Base-by-base conservation (phyloP, 441 rosid genomes). In the Cnidoscolus chayamansa region DNA sequence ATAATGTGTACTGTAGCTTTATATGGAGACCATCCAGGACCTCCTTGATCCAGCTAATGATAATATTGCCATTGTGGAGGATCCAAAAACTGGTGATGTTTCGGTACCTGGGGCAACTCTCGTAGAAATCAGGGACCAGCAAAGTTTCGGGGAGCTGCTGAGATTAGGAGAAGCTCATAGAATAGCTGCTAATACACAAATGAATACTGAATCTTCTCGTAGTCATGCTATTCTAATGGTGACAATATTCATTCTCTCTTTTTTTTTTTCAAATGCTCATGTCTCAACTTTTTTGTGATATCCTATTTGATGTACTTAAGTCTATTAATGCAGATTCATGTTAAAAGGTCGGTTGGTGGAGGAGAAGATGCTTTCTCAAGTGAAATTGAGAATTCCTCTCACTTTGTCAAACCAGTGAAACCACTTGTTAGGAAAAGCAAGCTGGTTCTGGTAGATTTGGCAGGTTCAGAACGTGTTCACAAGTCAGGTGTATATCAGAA, bases 211-310 rank as follows among this genome's bases (percentile, higher is more conserved):
- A 85, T 95, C 98, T 74, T 95, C 99, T 37, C 91, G 99, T 67
- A 95, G 99, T 79, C 99, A 95, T 85, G 98, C 99, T 49, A 86
- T 95, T 85, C 85, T 95, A 43, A 93, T 95, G 97, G 99, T 93
- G 83, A 84, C 53, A 67, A 53, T 20, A 25, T 63, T 73, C 68
- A 20, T 13, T 64, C 74, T 58, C 37, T 55, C 63, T 47, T 25
- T 25, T 25, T 25, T 25, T 73, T 74, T 67, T 49, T 6, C 37
- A 45, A 25, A 40, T 65, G 43, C 48, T 13, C 53, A 53, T 10
- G 50, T 10, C 3, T 60, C 55, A 37, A 30, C 32, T 57, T 54
- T 25, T 63, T 20, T 68, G 43, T 37, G 66, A 12, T 54, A 47
- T 48, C 50, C 32, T 40, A 13, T 71, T 65, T 70, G 61, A 72